Evolutionary conservation across 139 green algal species (phyloP).

Genomic region (Tetradesmus obliquus): DNA sequence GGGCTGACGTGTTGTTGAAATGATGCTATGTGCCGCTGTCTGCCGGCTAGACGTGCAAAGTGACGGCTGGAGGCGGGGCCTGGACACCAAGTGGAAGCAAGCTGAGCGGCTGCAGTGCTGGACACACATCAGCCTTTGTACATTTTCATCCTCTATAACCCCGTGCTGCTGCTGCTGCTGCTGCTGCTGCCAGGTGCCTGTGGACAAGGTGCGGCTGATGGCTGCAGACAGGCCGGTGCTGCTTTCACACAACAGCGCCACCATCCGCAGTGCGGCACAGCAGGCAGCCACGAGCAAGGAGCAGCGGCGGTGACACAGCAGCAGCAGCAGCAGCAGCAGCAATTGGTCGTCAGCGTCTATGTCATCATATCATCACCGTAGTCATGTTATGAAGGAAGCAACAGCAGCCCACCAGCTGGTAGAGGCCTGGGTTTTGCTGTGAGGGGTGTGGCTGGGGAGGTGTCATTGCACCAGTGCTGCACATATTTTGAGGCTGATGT

Average conservation of each 20-base stretch:
- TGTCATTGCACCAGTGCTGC: too few relatives aligned
- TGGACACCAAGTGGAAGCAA: too few relatives aligned
- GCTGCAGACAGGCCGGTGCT: conserved; percentile 27
- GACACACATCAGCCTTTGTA: too few relatives aligned
- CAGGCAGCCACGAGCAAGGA: not conserved
- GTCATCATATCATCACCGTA: not conserved
- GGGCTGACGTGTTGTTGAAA: too few relatives aligned
- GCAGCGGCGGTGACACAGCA: not conserved
- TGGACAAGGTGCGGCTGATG: conserved; percentile 33
- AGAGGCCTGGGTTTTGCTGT: not conserved
- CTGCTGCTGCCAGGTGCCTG: conserved; percentile 14
- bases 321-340: not conserved
- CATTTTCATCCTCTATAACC: too few relatives aligned
- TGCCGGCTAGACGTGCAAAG: too few relatives aligned
- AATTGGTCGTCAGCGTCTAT: too few relatives aligned
- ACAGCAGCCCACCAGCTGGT: not conserved
- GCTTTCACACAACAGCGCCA: not conserved
- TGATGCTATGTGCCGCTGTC: too few relatives aligned
- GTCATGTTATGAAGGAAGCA: not conserved
- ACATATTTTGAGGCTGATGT: too few relatives aligned
- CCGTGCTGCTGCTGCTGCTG: not conserved
- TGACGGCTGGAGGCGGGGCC: too few relatives aligned
- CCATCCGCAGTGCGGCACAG: conserved; percentile 23
- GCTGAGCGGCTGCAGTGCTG: too few relatives aligned
- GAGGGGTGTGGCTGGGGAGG: too few relatives aligned